Base-by-base conservation (phyloP, 805 yeast species). In the Pichia cabralensis region DNA sequence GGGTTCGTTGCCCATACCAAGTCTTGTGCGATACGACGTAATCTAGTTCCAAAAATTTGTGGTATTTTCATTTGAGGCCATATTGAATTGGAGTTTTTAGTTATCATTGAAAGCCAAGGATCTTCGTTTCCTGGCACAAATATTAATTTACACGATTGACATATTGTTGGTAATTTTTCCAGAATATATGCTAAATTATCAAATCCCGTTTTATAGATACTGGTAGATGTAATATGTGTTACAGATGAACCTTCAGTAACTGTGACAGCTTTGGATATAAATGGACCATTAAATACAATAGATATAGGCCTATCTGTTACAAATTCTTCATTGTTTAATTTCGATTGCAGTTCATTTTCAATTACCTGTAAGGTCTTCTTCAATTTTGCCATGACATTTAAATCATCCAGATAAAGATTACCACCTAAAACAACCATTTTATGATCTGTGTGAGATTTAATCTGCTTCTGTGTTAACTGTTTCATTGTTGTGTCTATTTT, bases 81-180 rank as follows among this genome's bases (percentile, higher is more conserved):
- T 8, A 67, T 42, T 1, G 71, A 56, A 29, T 66, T 55, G 0
- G 76, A 64, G 4, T 89, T 86, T 32, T 78, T 64, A 1, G 81
- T 68, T 31, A 69, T 70, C 35, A 77, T 64, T 1, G 92, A 72
- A 23, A 77, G 76, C 96, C 97, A 92, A 0, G 96, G 96, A 57
- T 92, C 99, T 45, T 84, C 81, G 27, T 74, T 73, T 1, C 98
- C 97, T 0, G 97, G 96, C 1, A 89, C 62, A 39, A 92, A 71
- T 1, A 85, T 59, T 20, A 92, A 55, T 33, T 79, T 75, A 20
- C 80, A 66, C 6, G 59, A 50, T 7, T 60, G 50, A 11, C 75
- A 59, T 6, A 85, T 56, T 4, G 54, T 50, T 0, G 84, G 80
- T 45, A 62, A 81, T 31, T 68, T 64, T 8, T 77, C 69, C 14